Base-by-base conservation (phyloP, 768 basidiomycete species). In the Boletus sp. region DNA sequence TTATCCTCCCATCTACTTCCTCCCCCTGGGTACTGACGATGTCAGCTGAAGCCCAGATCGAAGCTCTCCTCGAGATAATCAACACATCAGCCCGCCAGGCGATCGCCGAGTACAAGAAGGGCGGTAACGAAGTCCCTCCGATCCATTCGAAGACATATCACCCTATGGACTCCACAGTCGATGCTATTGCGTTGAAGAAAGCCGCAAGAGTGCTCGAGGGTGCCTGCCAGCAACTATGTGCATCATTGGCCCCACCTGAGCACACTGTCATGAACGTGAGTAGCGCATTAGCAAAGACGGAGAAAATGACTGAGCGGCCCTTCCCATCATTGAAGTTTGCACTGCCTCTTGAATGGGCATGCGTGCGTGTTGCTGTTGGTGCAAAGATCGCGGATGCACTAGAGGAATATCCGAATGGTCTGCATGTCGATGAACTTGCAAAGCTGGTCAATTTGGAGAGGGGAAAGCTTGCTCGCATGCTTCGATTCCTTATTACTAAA, bases 401-500 rank as follows among this genome's bases (percentile, higher is more conserved):
- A 24, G 24, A 24, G 3, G 3, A 24, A 3, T 24, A 24, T 24
- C 24, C 24, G 24, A 3, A 41, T 63, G 73, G 73, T 30, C 54
- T 72, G 17, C 66, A 62, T 40, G 58, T 70, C 5, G 52, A 60
- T 1, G 64, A 70, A 45, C 64, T 73, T 12, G 42, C 67, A 17
- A 56, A 59, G 47, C 44, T 60, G 37, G 64, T 70, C 28, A 56
- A 46, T 12, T 30, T 71, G 29, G 67, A 71, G 42, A 59, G 57
- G 39, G 61, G 59, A 1, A 73, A 74, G 41, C 70, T 73, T 14
- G 47, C 61, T 44, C 71, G 69, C 3, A 50, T 72, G 28, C 60
- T 74, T n/a, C 68, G 73, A 33, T 54, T 65, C 5, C 71, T 74
- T 24, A 65, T 73, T 0, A 62, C 65, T 7, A 66, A 64, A 33